Evolutionary conservation across 495 filamentous ascomycete species (phyloP), one percentile per base, ranked within the genome.

Genomic region (Daldinia caldariorum): DNA sequence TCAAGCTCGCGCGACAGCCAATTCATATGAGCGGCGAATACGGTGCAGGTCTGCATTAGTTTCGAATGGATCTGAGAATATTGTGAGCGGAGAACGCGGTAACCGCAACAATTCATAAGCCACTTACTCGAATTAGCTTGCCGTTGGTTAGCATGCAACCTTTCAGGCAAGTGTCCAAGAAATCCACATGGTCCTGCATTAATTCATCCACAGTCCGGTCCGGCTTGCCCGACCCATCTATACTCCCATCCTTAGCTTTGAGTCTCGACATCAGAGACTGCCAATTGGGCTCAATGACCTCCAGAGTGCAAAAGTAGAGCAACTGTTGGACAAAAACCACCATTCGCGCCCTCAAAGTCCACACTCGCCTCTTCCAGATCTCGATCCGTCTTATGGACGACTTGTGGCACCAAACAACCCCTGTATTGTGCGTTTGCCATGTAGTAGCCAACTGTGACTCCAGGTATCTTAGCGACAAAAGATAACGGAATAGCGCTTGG

Each of bases 161-260:
- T 81, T 98, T 98, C 61, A 99, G 82, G 78, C 95, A 99, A 12
- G 94, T 97, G 74, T 97, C 95, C 61, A 99, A 79, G 77, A 98
- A 98, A 79, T 98, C 95, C 34, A 99, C 94, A 83, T 99, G 95
- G 78, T 98, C 94, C 79, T 98, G 93, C 95, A 99, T 99, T 74
- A 99, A 81, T 77, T 97, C 93, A 71, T 99, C 95, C 14, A 99
- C 96, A 0, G 95, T 99, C 41, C 94, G 85, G 64, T 92, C 92
- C n/a, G 78, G 73, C 45, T 81, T 83, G 0, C 84, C 84, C 14
- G 82, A 84, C 41, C 81, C 81, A 65, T 77, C 75, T 38, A 69
- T 58, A 63, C 67, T 73, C n/a, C 81, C 84, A 43, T 89, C 86
- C 35, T 85, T 84, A 12, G 85, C 84, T 61, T 89, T 90, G 12